These are phyloP conservation scores for Rhododendron ovatum DNA, from an alignment of 148 eudicot species.

Conservation along the genomic window DNA sequence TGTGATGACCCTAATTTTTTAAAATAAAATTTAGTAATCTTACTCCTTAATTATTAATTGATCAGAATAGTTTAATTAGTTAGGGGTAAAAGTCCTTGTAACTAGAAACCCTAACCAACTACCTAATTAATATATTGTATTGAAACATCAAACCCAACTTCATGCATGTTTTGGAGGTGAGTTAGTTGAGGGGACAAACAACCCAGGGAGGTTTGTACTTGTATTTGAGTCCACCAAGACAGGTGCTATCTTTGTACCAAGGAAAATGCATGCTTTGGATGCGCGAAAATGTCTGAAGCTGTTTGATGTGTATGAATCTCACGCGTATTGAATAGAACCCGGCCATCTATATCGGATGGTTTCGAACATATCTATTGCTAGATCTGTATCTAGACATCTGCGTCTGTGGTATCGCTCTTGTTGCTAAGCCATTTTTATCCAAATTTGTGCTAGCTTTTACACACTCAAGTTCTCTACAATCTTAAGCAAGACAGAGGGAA, in stretches of 20 bases:
- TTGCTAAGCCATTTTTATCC: not conserved
- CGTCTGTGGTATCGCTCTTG: not conserved
- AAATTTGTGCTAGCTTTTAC: not conserved
- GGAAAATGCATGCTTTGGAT: not conserved
- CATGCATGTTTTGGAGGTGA: not conserved
- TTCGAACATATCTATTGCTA: no score
- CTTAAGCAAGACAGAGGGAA: no score
- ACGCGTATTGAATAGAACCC: not conserved
- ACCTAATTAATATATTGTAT: not conserved
- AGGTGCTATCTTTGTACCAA: not conserved
- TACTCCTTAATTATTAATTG: no score
- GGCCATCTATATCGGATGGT: no score
- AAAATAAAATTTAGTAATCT: no score
- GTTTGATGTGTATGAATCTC: not conserved
- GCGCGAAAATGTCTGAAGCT: not conserved
- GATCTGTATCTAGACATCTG: not conserved
- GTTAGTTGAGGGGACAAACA: not conserved
- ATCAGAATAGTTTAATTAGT: no score
- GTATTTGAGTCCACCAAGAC: not conserved
- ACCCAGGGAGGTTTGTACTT: not conserved
- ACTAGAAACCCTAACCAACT: no score
- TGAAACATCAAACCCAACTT: not conserved
- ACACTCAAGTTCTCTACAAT: not conserved
- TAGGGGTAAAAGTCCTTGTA: no score
- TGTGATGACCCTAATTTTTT: no score